Evolutionary conservation across 345 rosid genomes (phyloP), one percentile per base, ranked within the genome.

Genomic region (Hibiscus tridactylites): DNA sequence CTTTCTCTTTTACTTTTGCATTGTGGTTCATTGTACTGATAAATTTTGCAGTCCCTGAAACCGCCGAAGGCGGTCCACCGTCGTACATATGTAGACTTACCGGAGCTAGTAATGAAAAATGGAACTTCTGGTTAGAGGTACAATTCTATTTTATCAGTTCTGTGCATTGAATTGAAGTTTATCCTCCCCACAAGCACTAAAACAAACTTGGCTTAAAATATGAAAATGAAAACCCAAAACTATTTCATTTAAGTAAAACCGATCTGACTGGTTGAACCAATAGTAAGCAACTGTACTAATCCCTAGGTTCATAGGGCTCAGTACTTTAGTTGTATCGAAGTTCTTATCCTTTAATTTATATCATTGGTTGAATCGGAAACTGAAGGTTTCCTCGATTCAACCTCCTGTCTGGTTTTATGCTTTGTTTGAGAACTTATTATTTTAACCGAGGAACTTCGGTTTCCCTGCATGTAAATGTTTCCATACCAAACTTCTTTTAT

Each of bases 101-200:
- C 61, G 98, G 99, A 52, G 61, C 77, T 71, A 86, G 87, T 79
- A 52, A 67, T 8, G 88, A 88, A 75, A 92, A 85, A 52, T 95
- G 98, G 99, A 86, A 74, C 47, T 95, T 95, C 83, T 92, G 99
- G 99, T 73, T 95, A 68, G 97, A 95, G 85, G 97, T 93, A 82
- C 76, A 61, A 24, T 59, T 78, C 57, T 31, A 29, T 63, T 46
- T 42, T 42, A 39, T 39, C 44, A 39, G 44, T 39, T 7, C 6
- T 35, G 37, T 35, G 37, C 6, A 39, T 8, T 39, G 44, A 6
- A 57, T 57, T 21, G n/a, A 64, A 12, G 3, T 42, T 65, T 42
- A 49, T 49, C 71, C 71, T 67, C 59, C 58, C 26, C 8, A 37
- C 37, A 58, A 19, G 13, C 65, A 10, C 15, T 42, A 42, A 63